A percentile compares a stretch with the other conserved stretches of the same genome.
These are phyloP conservation scores for Alternaria panax DNA, from an alignment of 2,329 filamentous ascomycete species.

Conservation along the genomic window DNA sequence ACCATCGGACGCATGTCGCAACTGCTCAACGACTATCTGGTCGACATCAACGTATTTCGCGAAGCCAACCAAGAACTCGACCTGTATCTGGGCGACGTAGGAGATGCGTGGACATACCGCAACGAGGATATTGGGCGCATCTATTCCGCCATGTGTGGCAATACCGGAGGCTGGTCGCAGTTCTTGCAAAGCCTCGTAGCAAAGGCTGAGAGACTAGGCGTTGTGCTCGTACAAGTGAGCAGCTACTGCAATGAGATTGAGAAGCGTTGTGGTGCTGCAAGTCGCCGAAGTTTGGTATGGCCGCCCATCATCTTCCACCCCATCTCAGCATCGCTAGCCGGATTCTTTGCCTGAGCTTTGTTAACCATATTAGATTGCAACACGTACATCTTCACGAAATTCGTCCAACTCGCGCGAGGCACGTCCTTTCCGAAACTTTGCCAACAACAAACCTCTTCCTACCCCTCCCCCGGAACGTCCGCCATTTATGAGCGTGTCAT, in stretches of 20 bases:
- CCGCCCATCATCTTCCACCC: slow-evolving; percentile 1
- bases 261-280: slow-evolving; percentile 81
- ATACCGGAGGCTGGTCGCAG: slow-evolving; percentile 87
- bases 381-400: slow-evolving; percentile 48
- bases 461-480: slow-evolving; percentile 41
- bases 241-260: slow-evolving; percentile 86
- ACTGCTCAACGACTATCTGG: slow-evolving; percentile 77
- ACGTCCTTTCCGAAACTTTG: slow-evolving; percentile 43
- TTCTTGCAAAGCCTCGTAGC: slow-evolving; percentile 79
- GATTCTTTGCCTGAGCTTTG: neutral
- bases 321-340: neutral
- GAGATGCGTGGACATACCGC: slow-evolving; percentile 65
- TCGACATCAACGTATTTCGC: slow-evolving; percentile 80
- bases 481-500: slow-evolving; percentile 32
- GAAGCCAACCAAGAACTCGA: slow-evolving; percentile 78
- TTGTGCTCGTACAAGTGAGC: slow-evolving; percentile 73
- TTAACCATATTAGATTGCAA: slow-evolving; percentile 43
- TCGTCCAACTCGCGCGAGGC: slow-evolving; percentile 46
- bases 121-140: slow-evolving; percentile 72
- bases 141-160: slow-evolving; percentile 89
- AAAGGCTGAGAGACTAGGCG: slow-evolving; percentile 74
- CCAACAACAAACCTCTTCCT: slow-evolving; percentile 48
- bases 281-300: slow-evolving; percentile 76
- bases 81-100: slow-evolving; percentile 74
- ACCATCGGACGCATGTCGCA: slow-evolving; percentile 81